Base-by-base conservation (phyloP, 768 basidiomycete species). In the Phaffia tasmanica region DNA sequence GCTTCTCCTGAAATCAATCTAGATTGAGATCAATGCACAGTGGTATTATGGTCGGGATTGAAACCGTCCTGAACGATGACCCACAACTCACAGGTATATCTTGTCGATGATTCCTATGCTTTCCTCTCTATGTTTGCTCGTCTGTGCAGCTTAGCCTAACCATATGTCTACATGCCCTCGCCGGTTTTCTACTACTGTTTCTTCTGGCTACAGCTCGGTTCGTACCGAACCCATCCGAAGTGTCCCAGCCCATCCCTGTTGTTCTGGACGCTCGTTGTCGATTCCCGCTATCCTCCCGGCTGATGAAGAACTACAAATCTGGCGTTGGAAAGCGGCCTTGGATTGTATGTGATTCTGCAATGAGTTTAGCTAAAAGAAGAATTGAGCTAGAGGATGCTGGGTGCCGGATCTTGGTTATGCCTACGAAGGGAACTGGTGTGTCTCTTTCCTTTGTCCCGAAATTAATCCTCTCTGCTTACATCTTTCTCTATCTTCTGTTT, bases 1-100 rank as follows among this genome's bases (percentile, higher is more conserved):
- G n/a, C 35, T 48, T 19, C 25, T 27, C 1, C 25, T 5, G 15
- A 27, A 51, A 48, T 30, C 49, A 18, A 9, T 23, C 21, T 23
- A 94, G 92, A 85, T 84, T 98, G 83, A 80, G 94, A 69, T 81
- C 89, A 0, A 83, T 89, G 81, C 94, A 98, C 76, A 89, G 95
- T 72, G 91, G 82, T 11, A 97, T 99, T 68, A 78, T 99, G 18
- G 81, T 99, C 54, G 94, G 94, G 2, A 83, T 92, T 48, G 88
- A 87, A 9, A 98, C 94, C 0, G 85, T 89, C 25, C 77, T 90
- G 55, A 89, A 90, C 68, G 94, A 99, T 72, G 81, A 99, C 74
- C 94, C 94, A 4, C 88, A 95, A 73, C 80, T 99, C n/a, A 94
- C 93, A 71, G 84, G 93, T 89, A 71, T 70, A 84, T 74, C 53